phyloP scores from a whole-genome alignment of 2,329 filamentous ascomycete species.

The Colletotrichum plurivorum region DNA sequence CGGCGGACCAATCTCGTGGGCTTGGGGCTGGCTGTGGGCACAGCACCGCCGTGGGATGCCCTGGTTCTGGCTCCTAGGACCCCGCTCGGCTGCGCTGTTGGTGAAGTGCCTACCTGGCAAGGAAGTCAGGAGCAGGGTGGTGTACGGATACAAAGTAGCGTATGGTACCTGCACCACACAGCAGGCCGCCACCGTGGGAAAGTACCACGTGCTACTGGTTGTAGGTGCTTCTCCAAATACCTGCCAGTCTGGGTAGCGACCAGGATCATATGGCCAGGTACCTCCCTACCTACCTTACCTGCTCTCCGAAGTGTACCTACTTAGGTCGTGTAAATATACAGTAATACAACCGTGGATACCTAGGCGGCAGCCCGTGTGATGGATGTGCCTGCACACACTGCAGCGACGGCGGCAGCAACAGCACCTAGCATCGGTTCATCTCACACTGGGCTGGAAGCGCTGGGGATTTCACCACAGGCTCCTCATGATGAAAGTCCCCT shows the following conservation, averaged over 20 bases:
- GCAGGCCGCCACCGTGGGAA: too few relatives aligned
- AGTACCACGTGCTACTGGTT: background rate
- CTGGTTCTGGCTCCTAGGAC: slow-evolving; percentile 2
- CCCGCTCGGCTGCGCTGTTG: background rate
- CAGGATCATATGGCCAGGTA: background rate
- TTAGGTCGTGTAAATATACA: too few relatives aligned
- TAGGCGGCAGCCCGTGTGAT: slow-evolving; percentile 12
- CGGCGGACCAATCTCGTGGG: slow-evolving; percentile 20
- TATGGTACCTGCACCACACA: background rate
- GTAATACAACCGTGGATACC: too few relatives aligned
- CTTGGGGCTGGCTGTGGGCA: slow-evolving; percentile 25
- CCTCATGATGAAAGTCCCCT: slow-evolving; percentile 42
- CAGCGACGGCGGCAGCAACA: background rate
- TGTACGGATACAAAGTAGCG: background rate
- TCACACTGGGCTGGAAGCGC: slow-evolving; percentile 7
- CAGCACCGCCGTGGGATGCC: slow-evolving; percentile 11
- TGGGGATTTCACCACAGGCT: slow-evolving; percentile 8
- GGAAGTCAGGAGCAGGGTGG: background rate
- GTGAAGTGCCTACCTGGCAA: background rate
- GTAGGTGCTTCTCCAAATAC: background rate
- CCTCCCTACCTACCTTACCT: background rate
- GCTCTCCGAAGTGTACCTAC: too few relatives aligned
- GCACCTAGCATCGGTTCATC: background rate
- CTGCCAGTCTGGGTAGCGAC: too few relatives aligned
- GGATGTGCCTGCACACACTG: slow-evolving; percentile 17